Conservation (phyloP, 495 filamentous ascomycete species). For the Haplographium delicatum region DNA sequence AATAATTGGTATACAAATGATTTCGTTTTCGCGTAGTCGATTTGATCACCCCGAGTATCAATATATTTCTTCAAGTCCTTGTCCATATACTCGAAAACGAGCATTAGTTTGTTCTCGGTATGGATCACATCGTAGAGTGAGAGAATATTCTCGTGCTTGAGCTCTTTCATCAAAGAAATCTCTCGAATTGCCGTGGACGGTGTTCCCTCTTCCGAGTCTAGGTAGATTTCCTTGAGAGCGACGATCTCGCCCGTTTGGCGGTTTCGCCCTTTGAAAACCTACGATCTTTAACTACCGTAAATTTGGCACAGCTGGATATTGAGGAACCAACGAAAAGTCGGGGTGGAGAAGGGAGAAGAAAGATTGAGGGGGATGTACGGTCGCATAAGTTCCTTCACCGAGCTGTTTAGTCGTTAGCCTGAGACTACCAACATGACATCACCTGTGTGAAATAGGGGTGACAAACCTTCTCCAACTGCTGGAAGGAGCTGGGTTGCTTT, state of each 20-base stretch:
- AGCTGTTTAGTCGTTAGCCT: too few species aligned
- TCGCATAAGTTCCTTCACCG: conserved; percentile 98
- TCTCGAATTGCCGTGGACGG: conserved; percentile 98
- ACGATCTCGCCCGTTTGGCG: conserved; percentile 94
- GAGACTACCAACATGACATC: too few species aligned
- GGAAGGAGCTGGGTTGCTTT: conserved; percentile 91
- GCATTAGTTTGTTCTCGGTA: conserved; percentile 99
- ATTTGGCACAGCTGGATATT: conserved; percentile 11
- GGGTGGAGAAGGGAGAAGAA: too few species aligned
- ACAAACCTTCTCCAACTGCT: conserved; percentile 99
- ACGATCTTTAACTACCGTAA: too few species aligned
- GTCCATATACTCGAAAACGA: conserved; percentile 98
- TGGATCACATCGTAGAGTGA: conserved; percentile 98
- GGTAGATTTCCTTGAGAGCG: conserved; percentile 97
- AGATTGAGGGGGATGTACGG: conserved; percentile 73
- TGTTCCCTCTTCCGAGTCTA: conserved; percentile 97
- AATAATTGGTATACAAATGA: conserved; percentile 97
- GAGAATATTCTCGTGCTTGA: conserved; percentile 97
- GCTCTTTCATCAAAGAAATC: conserved; percentile 98
- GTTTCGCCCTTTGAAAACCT: conserved; percentile 99
- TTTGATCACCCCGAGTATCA: conserved; percentile 81
- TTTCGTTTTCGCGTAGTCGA: conserved; percentile 81
- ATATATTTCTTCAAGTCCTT: conserved; percentile 99
- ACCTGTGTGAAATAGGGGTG: too few species aligned
- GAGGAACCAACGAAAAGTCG: too few species aligned